These are phyloP conservation scores for Arthrobotrys pseudoclavata DNA, from an alignment of 2,329 filamentous ascomycete genomes.

Conservation along the genomic window DNA sequence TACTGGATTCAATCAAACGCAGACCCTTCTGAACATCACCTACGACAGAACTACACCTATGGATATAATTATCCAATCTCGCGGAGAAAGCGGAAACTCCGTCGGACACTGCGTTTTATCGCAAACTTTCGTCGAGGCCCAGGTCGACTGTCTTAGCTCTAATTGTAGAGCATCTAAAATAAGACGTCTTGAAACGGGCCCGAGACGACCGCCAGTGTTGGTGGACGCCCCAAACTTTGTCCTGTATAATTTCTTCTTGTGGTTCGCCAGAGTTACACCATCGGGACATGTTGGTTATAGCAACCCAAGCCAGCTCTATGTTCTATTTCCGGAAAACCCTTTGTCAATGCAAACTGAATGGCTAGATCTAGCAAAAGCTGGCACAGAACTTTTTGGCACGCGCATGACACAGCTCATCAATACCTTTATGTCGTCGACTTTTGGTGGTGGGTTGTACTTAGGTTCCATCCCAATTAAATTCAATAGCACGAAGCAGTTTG, in stretches of 20 bases:
- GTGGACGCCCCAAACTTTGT: constrained; percentile 30
- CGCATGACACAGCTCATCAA: constrained; percentile 54
- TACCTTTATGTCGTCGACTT: constrained; percentile 44
- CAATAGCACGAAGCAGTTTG: constrained; percentile 13
- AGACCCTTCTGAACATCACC: constrained; percentile 23
- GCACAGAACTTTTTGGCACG: constrained; percentile 26
- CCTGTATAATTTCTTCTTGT: constrained; percentile 38
- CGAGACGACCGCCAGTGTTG: constrained; percentile 37
- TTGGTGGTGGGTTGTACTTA: constrained; percentile 41
- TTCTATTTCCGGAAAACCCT: constrained; percentile 44
- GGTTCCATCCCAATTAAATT: constrained; percentile 35
- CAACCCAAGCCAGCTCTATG: constrained; percentile 51
- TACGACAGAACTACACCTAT: constrained; percentile 44
- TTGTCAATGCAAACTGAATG: constrained; percentile 36
- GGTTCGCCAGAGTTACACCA: constrained; percentile 40
- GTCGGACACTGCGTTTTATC: constrained; percentile 38
- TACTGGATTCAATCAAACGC: constrained; percentile 36
- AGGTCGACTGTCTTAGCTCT: constrained; percentile 41
- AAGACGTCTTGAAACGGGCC: constrained; percentile 36
- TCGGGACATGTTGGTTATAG: constrained; percentile 45
- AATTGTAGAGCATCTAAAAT: constrained; percentile 38
- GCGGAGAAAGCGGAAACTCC: constrained; percentile 19
- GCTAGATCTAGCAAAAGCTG: constrained; percentile 31
- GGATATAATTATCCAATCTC: constrained; percentile 45
- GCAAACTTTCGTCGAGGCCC: constrained; percentile 39